phyloP scores from a whole-genome alignment of 2,329 filamentous ascomycete genomes.

The Diaporthe sp. region DNA sequence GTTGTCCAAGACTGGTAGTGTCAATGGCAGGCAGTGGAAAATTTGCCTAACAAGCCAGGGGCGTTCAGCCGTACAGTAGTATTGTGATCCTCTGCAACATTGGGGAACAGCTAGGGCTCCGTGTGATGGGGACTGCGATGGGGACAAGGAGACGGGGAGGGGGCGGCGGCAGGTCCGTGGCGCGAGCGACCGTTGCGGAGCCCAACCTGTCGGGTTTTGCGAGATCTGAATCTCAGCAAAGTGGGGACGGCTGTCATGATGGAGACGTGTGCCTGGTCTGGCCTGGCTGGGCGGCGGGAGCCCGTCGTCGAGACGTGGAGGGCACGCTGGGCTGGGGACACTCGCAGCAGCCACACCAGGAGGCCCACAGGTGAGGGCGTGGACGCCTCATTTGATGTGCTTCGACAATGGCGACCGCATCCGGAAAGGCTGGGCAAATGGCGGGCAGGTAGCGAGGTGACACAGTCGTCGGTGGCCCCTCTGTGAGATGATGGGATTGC shows the following conservation, averaged over 20 bases:
- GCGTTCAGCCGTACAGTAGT: conserved; percentile 22
- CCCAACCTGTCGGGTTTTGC: conserved; percentile 36
- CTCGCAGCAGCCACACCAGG: conserved; percentile 22
- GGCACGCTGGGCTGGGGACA: background rate
- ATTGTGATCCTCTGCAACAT: conserved; percentile 16
- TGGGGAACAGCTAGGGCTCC: conserved; percentile 3
- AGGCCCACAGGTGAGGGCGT: conserved; percentile 6
- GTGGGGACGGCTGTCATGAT: conserved; percentile 20
- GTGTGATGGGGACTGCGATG: conserved; percentile 11
- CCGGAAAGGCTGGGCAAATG: conserved; percentile 8
- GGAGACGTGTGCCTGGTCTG: conserved; percentile 23
- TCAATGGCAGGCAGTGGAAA: background rate
- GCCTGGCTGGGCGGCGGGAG: background rate
- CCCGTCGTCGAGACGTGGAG: background rate
- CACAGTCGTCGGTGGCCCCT: conserved; percentile 23
- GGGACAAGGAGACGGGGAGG: conserved; percentile 1
- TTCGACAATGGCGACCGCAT: conserved; percentile 35
- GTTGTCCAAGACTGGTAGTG: background rate
- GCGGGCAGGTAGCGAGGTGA: conserved; percentile 19
- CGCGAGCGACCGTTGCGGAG: conserved; percentile 36
- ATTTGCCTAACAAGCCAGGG: background rate
- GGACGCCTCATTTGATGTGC: conserved; percentile 36
- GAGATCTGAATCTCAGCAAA: conserved; percentile 37
- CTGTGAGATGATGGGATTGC: conserved; percentile 1
- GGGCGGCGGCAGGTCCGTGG: conserved; percentile 34